These are phyloP conservation scores for Purpureocillium lavendulum DNA, from an alignment of 2,329 filamentous ascomycete species.

Conservation along the genomic window DNA sequence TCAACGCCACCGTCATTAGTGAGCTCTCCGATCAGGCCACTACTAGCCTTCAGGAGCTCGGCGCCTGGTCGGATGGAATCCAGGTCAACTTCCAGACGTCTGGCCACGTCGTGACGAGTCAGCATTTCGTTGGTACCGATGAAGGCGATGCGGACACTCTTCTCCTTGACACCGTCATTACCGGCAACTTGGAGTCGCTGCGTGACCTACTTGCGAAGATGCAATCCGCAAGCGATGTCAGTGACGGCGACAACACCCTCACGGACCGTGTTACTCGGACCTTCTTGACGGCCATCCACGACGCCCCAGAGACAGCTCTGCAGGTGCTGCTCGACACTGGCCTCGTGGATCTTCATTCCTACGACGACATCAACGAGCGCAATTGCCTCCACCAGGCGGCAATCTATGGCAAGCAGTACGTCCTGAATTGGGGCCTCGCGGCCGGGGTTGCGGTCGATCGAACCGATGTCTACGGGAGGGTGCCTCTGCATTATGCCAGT, in stretches of 20 bases:
- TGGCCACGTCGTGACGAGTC: constrained; percentile 58
- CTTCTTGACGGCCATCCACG: constrained; percentile 82
- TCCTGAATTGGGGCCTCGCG: constrained; percentile 67
- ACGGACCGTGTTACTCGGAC: constrained; percentile 78
- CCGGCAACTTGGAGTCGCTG: constrained; percentile 69
- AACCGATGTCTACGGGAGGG: constrained; percentile 87
- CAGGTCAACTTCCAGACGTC: constrained; percentile 71
- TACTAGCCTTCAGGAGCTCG: constrained; percentile 88
- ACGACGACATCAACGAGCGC: constrained; percentile 95
- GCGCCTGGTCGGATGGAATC: constrained; percentile 95
- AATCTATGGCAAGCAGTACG: constrained; percentile 78
- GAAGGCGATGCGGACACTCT: constrained; percentile 86
- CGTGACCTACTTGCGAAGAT: constrained; percentile 75
- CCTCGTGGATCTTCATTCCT: constrained; percentile 81
- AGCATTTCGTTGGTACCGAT: constrained; percentile 63
- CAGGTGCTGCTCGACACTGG: constrained; percentile 70
- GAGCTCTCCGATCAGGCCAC: constrained; percentile 95
- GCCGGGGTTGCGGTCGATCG: constrained; percentile 68
- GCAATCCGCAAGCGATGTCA: constrained; percentile 43
- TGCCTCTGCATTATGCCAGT: constrained; percentile 91
- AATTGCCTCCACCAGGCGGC: constrained; percentile 96
- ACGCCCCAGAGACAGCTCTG: constrained; percentile 71
- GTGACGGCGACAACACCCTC: constrained; percentile 47
- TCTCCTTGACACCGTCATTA: constrained; percentile 76
- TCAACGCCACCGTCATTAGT: constrained; percentile 94